Evolutionary conservation across 352 stramenopile genomes (phyloP), one percentile per base, ranked within the genome.

Genomic region (Globisporangium acanthophoron): DNA sequence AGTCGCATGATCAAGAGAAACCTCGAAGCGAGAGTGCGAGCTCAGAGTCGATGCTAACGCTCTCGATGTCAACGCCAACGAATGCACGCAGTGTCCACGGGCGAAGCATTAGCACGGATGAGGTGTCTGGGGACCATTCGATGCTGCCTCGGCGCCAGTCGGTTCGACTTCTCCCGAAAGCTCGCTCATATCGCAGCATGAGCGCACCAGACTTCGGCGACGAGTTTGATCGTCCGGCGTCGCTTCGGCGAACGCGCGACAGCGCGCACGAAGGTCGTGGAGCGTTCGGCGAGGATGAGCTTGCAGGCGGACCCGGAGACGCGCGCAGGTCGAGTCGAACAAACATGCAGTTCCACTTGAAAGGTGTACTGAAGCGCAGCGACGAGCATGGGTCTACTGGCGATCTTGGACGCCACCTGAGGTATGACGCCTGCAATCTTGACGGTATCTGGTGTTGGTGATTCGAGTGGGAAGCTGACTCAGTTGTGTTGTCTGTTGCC

Each of bases 171-270:
- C 27, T 60, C 8, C 50, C 56, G 12, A 52, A 50, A 11, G 49
- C 56, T 41, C 67, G 76, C 43, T 78, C 73, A 11, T 65, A 67
- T 33, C 69, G 83, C 56, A 91, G 80, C 43, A 88, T 93, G 78
- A 91, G 80, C 52, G 78, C 76, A 33, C 80, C 80, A n/a, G 80
- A 93, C 56, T 78, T 87, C 52, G 62, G 66, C 0, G 80, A 93
- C 44, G 80, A 92, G n/a, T 48, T 85, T 18, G 64, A 70, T 2
- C 66, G 62, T 16, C n/a, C 44, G 0, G 63, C 71, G 16, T 62
- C 55, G 9, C 33, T 52, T 5, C 76, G 63, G 39, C 70, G 64
- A 41, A 57, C 54, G 9, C 64, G 73, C 11, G 74, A 83, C 24
- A 86, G 70, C 50, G 52, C 60, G 5, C 67, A 62, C 41, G 76